These are phyloP conservation scores for Coemansia sp. DNA, from an alignment of 192 early-diverging fungal genomes.

Conservation along the genomic window DNA sequence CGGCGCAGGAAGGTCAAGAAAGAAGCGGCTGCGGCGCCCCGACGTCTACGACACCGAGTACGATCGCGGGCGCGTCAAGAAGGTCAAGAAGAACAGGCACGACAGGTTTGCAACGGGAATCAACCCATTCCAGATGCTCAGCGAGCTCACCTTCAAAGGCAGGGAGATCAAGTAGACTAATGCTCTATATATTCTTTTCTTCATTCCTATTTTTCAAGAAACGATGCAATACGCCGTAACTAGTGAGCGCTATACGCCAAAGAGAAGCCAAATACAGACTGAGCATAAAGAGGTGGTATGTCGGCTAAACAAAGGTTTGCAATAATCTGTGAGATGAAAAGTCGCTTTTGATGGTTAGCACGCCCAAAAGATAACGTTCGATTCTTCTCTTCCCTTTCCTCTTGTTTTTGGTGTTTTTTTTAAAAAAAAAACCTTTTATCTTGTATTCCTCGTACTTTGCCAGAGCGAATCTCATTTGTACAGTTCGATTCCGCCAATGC, in stretches of 20 bases:
- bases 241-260: too few species aligned
- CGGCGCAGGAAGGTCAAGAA: conserved; percentile 26
- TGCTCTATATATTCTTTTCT: neutral
- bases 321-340: too few species aligned
- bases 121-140: conserved; percentile 52
- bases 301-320: too few species aligned
- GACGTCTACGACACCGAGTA: conserved; percentile 71
- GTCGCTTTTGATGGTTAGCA: too few species aligned
- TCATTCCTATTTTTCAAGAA: too few species aligned
- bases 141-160: conserved; percentile 38
- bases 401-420: neutral
- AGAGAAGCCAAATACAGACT: too few species aligned
- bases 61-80: conserved; percentile 73
- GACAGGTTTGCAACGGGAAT: conserved; percentile 38
- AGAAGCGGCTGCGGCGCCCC: conserved; percentile 57
- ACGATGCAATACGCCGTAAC: too few species aligned
- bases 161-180: conserved; percentile 1
- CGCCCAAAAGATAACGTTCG: too few species aligned
- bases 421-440: conserved; percentile 1
- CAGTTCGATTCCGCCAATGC: neutral
- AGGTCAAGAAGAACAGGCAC: conserved; percentile 64
- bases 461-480: neutral
- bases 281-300: too few species aligned
- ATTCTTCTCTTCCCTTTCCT: conserved; percentile 2
- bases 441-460: conserved; percentile 6